Percentiles rank a stretch among this genome's conserved stretches.
Evolutionary conservation across 768 basidiomycete genomes (phyloP).

Genomic region (Leucogyrophana mollusca): DNA sequence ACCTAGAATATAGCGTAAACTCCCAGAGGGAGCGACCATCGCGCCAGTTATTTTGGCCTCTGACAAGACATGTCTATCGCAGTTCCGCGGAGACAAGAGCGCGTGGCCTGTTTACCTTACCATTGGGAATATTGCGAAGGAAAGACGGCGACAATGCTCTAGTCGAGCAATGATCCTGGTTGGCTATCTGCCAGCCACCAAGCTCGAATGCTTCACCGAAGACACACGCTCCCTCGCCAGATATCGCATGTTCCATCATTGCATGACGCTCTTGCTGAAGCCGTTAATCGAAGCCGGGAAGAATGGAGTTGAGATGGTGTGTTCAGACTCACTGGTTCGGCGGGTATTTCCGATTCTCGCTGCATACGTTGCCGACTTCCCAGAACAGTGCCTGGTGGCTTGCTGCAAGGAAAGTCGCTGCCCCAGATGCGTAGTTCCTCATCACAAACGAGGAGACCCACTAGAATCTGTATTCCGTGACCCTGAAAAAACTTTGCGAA

Average conservation of each 20-base stretch:
- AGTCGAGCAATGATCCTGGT: constrained; percentile 8
- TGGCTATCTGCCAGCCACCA: constrained; percentile 7
- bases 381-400: constrained; percentile 16
- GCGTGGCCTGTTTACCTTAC: constrained; percentile 26
- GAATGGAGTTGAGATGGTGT: constrained; percentile 15
- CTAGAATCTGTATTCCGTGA: not conserved
- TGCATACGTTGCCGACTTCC: constrained; percentile 23
- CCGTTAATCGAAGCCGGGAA: constrained; percentile 13
- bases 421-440: constrained; percentile 3
- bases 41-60: constrained; percentile 24
- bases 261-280: constrained; percentile 14
- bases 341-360: constrained; percentile 19
- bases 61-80: constrained; percentile 44
- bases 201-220: constrained; percentile 4
- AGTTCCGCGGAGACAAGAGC: constrained; percentile 31
- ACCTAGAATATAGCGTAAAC: not conserved
- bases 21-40: constrained; percentile 12
- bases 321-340: constrained; percentile 11
- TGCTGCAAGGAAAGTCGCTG: constrained; percentile 11
- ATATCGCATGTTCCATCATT: constrained; percentile 21
- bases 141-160: constrained; percentile 6
- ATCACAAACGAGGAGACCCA: constrained; percentile 2
- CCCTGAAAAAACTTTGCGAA: not conserved
- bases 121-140: constrained; percentile 22
- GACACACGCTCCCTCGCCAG: constrained; percentile 4